A percentile compares a stretch with the other conserved stretches of the same genome.
Conservation (phyloP, 2,329 filamentous ascomycete species). For the Plenodomus biglobosus region DNA sequence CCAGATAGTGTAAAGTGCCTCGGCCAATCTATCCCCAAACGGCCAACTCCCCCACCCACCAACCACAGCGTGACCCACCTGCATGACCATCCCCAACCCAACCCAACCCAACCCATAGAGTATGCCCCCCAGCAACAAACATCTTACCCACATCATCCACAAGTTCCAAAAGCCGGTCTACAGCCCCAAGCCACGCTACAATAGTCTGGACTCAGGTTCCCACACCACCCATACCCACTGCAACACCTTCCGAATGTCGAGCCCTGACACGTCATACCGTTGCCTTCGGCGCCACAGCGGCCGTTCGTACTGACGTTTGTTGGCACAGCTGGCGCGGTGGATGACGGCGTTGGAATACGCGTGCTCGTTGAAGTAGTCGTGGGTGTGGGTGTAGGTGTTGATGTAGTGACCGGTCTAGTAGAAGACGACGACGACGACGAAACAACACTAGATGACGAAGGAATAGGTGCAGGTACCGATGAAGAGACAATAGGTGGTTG, state of each 20-base stretch:
- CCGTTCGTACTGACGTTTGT: slow-evolving; percentile 32
- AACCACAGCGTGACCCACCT: too few species aligned
- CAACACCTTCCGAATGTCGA: slow-evolving; percentile 31
- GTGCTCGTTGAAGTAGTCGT: slow-evolving; percentile 16
- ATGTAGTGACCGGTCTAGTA: slow-evolving; percentile 4
- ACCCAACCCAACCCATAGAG: background rate
- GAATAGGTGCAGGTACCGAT: slow-evolving; percentile 2
- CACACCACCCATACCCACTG: slow-evolving; percentile 32
- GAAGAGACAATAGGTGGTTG: slow-evolving; percentile 16
- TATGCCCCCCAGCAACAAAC: background rate
- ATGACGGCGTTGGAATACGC: slow-evolving; percentile 12
- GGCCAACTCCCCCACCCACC: too few species aligned
- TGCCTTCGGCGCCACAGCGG: slow-evolving; percentile 26
- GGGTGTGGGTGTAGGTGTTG: slow-evolving; percentile 12
- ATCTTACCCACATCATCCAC: slow-evolving; percentile 7
- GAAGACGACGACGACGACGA: too few species aligned
- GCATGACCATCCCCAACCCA: background rate
- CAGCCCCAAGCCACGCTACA: slow-evolving; percentile 25
- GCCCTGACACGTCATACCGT: slow-evolving; percentile 24
- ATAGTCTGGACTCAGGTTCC: slow-evolving; percentile 19
- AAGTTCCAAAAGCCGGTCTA: slow-evolving; percentile 24
- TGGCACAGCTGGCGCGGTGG: slow-evolving; percentile 15
- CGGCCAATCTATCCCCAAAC: too few species aligned
- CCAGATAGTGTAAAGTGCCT: too few species aligned
- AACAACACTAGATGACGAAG: slow-evolving; percentile 3